Base-by-base conservation (phyloP, 139 green algal genomes). In the Bryopsis sp. region DNA sequence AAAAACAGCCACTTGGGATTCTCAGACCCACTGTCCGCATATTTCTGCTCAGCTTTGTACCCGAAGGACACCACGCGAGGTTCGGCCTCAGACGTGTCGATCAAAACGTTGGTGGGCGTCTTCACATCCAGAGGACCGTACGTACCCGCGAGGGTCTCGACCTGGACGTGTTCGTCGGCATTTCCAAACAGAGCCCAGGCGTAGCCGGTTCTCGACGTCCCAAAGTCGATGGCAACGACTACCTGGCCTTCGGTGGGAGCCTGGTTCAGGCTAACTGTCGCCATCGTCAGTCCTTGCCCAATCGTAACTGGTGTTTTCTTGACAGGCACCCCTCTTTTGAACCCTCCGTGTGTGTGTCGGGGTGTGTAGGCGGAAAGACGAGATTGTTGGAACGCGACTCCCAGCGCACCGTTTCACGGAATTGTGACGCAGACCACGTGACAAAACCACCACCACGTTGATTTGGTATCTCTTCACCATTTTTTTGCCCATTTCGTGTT, bases 1-100 rank as follows among this genome's bases (percentile, higher is more conserved):
- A 54, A 54, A 54, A 54, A 19, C 43, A 54, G 43, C 43, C 43
- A 54, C n/a, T n/a, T n/a, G n/a, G n/a, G n/a, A n/a, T n/a, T n/a
- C n/a, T n/a, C n/a, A n/a, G n/a, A n/a, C n/a, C n/a, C n/a, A n/a
- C n/a, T n/a, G 43, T 54, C 43, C 15, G 15, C 43, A 54, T 54
- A 54, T 54, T 19, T 54, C 43, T 54, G 15, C 11, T 54, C 15
- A 26, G 43, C 43, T 26, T 11, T 54, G 43, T 26, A 54, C 43
- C 43, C 43, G 19, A 26, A 54, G 19, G 43, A 11, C 11, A 54
- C 19, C 15, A 19, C 43, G 15, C 19, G 11, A 26, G 11, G 43
- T 11, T 19, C 43, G 15, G 11, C 43, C n/a, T n/a, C n/a, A n/a
- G n/a, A n/a, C 43, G 19, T 54, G 43, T 54, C 43, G 43, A 54